Percentiles rank a stretch among this genome's conserved stretches.
Evolutionary conservation across 306 rosid species (phyloP).

Genomic region (Medicago arabica): DNA sequence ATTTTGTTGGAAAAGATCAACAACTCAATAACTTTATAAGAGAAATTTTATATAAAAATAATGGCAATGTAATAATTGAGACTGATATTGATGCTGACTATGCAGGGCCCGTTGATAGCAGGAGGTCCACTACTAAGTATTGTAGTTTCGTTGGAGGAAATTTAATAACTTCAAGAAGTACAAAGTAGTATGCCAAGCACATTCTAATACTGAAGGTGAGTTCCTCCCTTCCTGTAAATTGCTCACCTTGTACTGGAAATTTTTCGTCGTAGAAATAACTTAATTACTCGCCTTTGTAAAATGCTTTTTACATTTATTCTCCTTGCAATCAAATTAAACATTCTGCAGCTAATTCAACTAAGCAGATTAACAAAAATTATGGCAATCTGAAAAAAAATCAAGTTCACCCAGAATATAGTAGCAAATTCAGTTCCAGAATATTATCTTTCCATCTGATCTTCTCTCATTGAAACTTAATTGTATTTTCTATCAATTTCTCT

Average conservation of each 20-base stretch:
- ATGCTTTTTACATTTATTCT: background rate
- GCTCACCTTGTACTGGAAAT: background rate
- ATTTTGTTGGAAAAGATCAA: slow-evolving; percentile 5
- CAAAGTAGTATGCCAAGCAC: background rate
- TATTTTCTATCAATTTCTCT: background rate
- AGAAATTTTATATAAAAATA: background rate
- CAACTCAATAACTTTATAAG: slow-evolving; percentile 5
- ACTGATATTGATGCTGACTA: background rate
- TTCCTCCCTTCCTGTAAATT: background rate
- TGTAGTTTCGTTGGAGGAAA: background rate
- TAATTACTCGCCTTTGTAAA: background rate
- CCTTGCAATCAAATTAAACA: background rate
- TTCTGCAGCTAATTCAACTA: background rate
- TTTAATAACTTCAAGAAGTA: background rate
- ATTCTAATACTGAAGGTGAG: background rate
- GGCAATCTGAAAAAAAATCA: background rate
- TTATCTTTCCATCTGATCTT: slow-evolving; percentile 8
- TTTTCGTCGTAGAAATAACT: background rate
- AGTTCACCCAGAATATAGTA: slow-evolving; percentile 2
- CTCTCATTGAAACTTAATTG: slow-evolving; percentile 4
- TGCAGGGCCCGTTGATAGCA: background rate
- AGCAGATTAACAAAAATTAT: background rate
- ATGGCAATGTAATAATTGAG: background rate
- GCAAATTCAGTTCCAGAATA: slow-evolving; percentile 11
- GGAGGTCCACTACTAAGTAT: background rate